These are phyloP conservation scores for Poa annua DNA, from an alignment of 176 grass and related monocot species.

Conservation along the genomic window DNA sequence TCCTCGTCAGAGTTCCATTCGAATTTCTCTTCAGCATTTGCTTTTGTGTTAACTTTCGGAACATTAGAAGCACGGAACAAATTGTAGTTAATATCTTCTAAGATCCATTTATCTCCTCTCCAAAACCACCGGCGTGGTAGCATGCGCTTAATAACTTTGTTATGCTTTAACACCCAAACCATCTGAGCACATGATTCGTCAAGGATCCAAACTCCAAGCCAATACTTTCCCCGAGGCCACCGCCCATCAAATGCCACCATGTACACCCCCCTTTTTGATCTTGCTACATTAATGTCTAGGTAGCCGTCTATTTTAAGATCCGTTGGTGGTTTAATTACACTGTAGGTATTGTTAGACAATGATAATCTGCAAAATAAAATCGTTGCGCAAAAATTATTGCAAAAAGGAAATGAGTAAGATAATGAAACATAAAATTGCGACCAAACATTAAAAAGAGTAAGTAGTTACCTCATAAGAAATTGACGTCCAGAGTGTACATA, in stretches of 20 bases:
- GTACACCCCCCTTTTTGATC: constrained; percentile 19
- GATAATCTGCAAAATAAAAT: neutral
- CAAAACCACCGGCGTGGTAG: neutral
- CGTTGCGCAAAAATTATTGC: neutral
- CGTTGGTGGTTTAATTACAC: neutral
- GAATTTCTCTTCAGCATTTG: neutral
- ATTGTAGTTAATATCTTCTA: too few species aligned
- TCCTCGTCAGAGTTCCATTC: constrained; percentile 15
- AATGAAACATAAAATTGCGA: too few species aligned
- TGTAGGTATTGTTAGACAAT: neutral
- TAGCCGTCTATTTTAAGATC: neutral
- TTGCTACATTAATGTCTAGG: neutral
- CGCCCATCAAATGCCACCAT: neutral
- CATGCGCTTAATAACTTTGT: neutral
- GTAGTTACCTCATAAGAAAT: neutral
- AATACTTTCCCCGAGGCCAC: neutral
- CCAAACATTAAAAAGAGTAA: neutral
- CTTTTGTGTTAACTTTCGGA: neutral
- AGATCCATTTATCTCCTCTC: neutral
- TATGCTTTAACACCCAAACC: neutral
- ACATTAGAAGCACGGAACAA: neutral
- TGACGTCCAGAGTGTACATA: neutral
- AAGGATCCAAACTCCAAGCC: constrained; percentile 15
- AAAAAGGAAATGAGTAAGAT: neutral
- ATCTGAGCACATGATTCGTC: neutral